Percentiles rank a stretch among this genome's conserved stretches.
These are phyloP conservation scores for Coniochaeta sp. DNA, from an alignment of 2,329 filamentous ascomycete species.

Conservation along the genomic window DNA sequence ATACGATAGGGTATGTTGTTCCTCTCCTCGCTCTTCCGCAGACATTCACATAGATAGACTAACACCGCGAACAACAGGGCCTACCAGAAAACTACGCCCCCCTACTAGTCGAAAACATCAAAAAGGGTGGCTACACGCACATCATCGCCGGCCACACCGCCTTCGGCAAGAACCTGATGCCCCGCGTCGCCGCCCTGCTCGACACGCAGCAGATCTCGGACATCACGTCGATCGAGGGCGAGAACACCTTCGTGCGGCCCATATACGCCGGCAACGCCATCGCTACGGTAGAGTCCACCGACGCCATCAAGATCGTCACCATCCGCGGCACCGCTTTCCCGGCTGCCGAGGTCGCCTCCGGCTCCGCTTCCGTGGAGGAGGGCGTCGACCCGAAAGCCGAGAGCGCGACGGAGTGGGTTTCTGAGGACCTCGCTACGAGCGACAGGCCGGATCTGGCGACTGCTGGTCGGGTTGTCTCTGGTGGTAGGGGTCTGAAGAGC, in stretches of 20 bases:
- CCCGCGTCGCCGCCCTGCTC: conserved; percentile 82
- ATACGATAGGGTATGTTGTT: conserved; percentile 82
- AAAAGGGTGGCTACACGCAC: conserved; percentile 90
- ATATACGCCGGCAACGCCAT: conserved; percentile 99
- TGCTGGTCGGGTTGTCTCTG: conserved; percentile 85
- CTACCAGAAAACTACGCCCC: conserved; percentile 93
- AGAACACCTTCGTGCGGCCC: conserved; percentile 91
- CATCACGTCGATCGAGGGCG: conserved; percentile 76
- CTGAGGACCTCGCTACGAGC: conserved; percentile 85
- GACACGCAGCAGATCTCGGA: conserved; percentile 93
- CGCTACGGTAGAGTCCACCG: conserved; percentile 85
- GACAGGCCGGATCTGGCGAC: conserved; percentile 90
- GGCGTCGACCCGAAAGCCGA: conserved; percentile 77
- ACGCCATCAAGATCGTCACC: conserved; percentile 81
- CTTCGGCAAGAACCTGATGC: conserved; percentile 93
- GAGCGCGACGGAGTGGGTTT: conserved; percentile 77
- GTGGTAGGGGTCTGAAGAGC: conserved; percentile 90
- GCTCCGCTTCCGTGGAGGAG: conserved; percentile 70
- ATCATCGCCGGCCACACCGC: conserved; percentile 86
- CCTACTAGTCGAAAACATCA: conserved; percentile 90
- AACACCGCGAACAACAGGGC: conserved; percentile 45
- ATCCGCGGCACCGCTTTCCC: conserved; percentile 91
- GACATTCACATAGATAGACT: neutral
- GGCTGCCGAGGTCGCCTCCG: conserved; percentile 61
- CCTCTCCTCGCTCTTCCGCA: neutral